These are phyloP conservation scores for Auriculariales sp. DNA, from an alignment of 768 basidiomycete species.

Conservation along the genomic window DNA sequence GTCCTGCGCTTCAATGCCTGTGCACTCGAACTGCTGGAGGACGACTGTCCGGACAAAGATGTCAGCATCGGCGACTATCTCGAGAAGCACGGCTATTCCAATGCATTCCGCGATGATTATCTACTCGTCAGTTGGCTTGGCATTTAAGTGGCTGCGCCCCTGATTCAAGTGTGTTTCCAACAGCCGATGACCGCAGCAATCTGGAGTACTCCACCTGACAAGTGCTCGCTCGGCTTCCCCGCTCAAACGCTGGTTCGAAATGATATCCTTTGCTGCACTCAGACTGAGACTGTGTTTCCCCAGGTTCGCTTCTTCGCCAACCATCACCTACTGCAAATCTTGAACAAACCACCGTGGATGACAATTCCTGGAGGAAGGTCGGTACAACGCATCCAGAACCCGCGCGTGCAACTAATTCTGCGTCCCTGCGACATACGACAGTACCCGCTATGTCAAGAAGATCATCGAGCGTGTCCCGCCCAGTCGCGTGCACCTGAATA, in stretches of 20 bases:
- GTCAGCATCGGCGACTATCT: conserved; percentile 41
- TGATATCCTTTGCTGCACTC: not conserved
- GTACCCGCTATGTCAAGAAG: conserved; percentile 50
- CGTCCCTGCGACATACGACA: too few species aligned
- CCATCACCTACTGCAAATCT: conserved; percentile 59
- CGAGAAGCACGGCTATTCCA: conserved; percentile 48
- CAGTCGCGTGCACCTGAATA: conserved; percentile 41
- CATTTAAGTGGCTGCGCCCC: not conserved
- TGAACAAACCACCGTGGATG: conserved; percentile 56
- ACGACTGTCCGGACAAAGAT: conserved; percentile 6
- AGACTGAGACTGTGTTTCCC: not conserved
- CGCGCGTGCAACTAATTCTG: not conserved
- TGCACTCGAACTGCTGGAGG: conserved; percentile 32
- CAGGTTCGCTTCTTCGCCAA: conserved; percentile 61
- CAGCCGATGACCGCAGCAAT: conserved; percentile 73
- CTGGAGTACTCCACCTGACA: conserved; percentile 64
- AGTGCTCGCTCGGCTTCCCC: conserved; percentile 56
- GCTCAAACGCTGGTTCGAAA: conserved; percentile 40
- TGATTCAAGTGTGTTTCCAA: not conserved
- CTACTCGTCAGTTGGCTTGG: conserved; percentile 38
- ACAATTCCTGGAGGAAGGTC: conserved; percentile 63
- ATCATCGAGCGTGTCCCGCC: conserved; percentile 41
- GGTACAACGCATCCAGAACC: conserved; percentile 5
- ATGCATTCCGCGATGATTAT: conserved; percentile 58
- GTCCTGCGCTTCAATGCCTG: conserved; percentile 61